Evolutionary conservation across 2,329 filamentous ascomycete species (phyloP).

Genomic region (Beauveria sp.): DNA sequence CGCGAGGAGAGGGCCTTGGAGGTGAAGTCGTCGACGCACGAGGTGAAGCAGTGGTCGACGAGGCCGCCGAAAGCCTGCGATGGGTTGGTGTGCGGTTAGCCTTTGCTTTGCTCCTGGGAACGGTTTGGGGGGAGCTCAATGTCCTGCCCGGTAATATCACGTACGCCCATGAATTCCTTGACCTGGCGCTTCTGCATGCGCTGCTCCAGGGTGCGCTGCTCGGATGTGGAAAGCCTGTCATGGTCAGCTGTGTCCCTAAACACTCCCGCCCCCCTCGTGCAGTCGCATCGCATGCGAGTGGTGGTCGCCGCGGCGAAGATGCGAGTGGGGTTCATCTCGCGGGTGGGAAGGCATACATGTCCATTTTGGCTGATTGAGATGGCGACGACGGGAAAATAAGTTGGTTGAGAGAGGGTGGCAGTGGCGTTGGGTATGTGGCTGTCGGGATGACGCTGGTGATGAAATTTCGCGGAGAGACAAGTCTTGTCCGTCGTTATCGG

Average conservation of each 20-base stretch:
- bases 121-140: neutral
- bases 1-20: slow-evolving; percentile 85
- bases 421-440: neutral
- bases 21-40: slow-evolving; percentile 97
- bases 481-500: neutral
- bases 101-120: neutral
- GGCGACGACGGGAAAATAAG: slow-evolving; percentile 4
- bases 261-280: too few relatives aligned
- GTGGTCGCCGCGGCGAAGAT: neutral
- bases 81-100: slow-evolving; percentile 11
- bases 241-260: neutral
- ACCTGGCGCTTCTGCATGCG: slow-evolving; percentile 98
- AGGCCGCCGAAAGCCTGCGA: slow-evolving; percentile 28
- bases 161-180: slow-evolving; percentile 96
- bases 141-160: slow-evolving; percentile 27
- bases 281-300: neutral
- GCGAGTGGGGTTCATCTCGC: neutral
- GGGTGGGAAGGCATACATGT: slow-evolving; percentile 14
- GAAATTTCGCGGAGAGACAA: slow-evolving; percentile 6
- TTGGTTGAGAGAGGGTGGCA: neutral
- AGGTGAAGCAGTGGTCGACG: slow-evolving; percentile 86
- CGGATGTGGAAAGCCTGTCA: slow-evolving; percentile 58
- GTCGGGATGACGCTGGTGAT: slow-evolving; percentile 6
- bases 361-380: slow-evolving; percentile 16
- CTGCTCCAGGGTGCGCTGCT: slow-evolving; percentile 87